A percentile compares a stretch with the other conserved stretches of the same genome.
Conservation (phyloP, 495 filamentous ascomycete species). For the Penicillium mononematosum region DNA sequence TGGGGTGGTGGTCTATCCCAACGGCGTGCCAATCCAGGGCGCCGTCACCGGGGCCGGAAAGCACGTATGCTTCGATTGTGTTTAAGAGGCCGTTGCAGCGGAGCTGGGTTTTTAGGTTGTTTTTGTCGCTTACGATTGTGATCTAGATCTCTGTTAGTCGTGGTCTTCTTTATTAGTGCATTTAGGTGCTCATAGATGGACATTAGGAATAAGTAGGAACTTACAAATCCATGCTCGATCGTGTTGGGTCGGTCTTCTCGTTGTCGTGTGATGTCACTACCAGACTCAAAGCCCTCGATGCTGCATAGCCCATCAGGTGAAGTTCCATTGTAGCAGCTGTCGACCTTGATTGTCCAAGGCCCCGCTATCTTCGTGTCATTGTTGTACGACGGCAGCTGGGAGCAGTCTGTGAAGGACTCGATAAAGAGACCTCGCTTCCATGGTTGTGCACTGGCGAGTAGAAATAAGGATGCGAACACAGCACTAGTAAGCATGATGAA, state of each 20-base stretch:
- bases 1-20: constrained; percentile 9
- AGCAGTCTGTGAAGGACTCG: constrained; percentile 10
- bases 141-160: constrained; percentile 3
- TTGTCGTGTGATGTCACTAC: constrained; percentile 12
- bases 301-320: not conserved
- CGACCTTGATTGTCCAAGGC: constrained; percentile 14
- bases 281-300: constrained; percentile 14
- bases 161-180: not conserved
- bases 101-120: constrained; percentile 11
- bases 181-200: not conserved
- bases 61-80: constrained; percentile 15
- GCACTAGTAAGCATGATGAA: constrained; percentile 2
- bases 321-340: constrained; percentile 11
- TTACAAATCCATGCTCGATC: constrained; percentile 16
- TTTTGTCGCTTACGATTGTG: constrained; percentile 7
- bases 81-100: constrained; percentile 22
- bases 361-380: constrained; percentile 18
- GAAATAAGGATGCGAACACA: not conserved
- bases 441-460: constrained; percentile 8
- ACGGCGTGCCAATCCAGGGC: constrained; percentile 20
- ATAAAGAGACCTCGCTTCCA: not conserved
- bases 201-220: not conserved
- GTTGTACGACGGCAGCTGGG: constrained; percentile 14
- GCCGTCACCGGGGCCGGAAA: constrained; percentile 11
- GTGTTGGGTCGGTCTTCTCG: constrained; percentile 4